phyloP scores from a whole-genome alignment of 2,329 filamentous ascomycete genomes.

The Botrytis hyacinthi region DNA sequence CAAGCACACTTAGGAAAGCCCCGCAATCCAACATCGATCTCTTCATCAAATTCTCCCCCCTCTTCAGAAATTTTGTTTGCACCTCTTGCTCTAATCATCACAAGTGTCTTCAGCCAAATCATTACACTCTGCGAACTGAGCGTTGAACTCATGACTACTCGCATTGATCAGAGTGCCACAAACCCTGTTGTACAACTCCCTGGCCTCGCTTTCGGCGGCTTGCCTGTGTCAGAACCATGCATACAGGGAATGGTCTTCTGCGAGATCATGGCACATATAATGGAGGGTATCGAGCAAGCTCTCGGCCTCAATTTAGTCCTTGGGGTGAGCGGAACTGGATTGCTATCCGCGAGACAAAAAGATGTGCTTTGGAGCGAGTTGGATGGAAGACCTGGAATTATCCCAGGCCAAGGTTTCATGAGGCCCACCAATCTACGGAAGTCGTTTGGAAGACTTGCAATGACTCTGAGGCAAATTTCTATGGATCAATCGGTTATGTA shows the following conservation, averaged over 20 bases:
- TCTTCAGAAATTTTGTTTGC: background rate
- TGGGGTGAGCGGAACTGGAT: background rate
- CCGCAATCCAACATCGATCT: background rate
- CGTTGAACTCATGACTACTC: background rate
- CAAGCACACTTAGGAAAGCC: background rate
- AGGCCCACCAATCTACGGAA: background rate
- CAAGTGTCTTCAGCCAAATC: background rate
- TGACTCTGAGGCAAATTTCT: background rate
- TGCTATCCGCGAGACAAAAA: background rate
- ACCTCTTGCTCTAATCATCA: background rate
- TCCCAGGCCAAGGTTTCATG: background rate
- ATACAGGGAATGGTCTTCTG: background rate
- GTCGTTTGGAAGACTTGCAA: background rate
- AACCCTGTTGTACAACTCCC: background rate
- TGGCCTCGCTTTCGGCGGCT: background rate
- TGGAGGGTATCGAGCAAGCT: background rate
- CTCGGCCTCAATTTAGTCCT: background rate
- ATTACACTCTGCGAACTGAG: background rate
- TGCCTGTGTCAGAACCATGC: background rate
- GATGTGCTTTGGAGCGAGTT: background rate
- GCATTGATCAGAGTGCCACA: background rate
- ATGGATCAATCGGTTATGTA: background rate
- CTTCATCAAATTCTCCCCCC: background rate
- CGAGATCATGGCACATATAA: background rate
- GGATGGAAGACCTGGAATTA: background rate